Evolutionary conservation across 768 basidiomycete species (phyloP).

Genomic region (Russula earlei): DNA sequence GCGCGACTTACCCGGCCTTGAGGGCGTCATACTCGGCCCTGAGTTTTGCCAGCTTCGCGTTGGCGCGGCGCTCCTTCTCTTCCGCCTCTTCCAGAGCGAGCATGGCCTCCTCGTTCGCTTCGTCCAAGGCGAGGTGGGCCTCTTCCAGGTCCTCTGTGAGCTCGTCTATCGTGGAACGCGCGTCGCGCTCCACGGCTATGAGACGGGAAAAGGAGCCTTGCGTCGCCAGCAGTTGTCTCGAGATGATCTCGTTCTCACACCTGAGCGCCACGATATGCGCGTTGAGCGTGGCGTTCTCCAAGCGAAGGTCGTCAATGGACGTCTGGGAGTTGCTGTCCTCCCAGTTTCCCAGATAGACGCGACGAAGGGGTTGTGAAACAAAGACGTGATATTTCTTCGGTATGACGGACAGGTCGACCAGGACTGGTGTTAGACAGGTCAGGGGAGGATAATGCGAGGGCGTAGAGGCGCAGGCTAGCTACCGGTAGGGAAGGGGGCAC

Average conservation of each 20-base stretch:
- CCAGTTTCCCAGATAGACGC: conserved; percentile 1
- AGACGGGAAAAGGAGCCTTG: background rate
- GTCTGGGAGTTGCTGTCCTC: background rate
- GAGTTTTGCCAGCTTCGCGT: background rate
- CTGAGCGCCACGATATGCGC: background rate
- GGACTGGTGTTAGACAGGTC: background rate
- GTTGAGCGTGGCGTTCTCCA: background rate
- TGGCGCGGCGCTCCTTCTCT: background rate
- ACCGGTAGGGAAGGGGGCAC: conserved; percentile 12
- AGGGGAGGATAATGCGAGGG: background rate
- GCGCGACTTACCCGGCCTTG: background rate
- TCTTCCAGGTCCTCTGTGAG: too few species aligned
- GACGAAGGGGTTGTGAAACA: conserved; percentile 5
- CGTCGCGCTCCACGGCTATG: conserved; percentile 1
- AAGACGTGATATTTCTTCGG: conserved; percentile 14
- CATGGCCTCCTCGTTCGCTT: too few species aligned
- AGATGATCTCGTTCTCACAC: conserved; percentile 12
- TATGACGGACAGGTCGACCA: conserved; percentile 1
- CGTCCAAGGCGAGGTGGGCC: too few species aligned
- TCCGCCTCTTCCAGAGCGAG: background rate
- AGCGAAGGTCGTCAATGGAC: background rate
- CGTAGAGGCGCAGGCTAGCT: background rate
- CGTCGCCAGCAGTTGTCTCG: conserved; percentile 3
- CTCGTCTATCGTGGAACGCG: background rate
- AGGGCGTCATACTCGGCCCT: background rate